Base-by-base conservation (phyloP, 768 basidiomycete species). In the Tulasnella sp. region DNA sequence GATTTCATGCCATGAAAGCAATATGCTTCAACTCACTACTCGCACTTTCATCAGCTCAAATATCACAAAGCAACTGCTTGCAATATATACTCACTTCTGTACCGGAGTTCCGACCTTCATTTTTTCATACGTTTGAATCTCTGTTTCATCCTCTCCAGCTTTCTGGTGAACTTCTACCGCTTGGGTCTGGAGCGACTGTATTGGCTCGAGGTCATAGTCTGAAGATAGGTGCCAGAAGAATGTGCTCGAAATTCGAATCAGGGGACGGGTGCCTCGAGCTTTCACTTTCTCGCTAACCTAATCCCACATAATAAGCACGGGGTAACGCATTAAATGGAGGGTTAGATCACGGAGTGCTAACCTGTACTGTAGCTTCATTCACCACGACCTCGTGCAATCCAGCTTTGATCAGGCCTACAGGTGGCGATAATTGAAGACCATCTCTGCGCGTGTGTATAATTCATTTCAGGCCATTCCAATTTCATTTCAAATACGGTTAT, bases 341-440 rank as follows among this genome's bases (percentile, higher is more conserved):
- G 22, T n/a, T 14, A 64, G 31, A 64, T 31, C n/a, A n/a, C 42
- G 42, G 29, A 5, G 0, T 14, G 58, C 58, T 17, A 12, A 64
- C 94, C 78, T 87, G 84, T 22, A 96, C 64, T 0, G 96, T 97
- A 22, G 86, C 88, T 29, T 89, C 88, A 75, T 93, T 97, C 52
- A 96, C 94, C 7, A 94, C 93, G 6, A 98, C 96, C 80, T 99
- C 96, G 80, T 99, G 96, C 81, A 88, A 97, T 4, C 96, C 96
- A 15, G 96, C 96, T 80, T 93, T 92, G 81, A 99, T 90, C 38
- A 96, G 84, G 0, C 96, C 84, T 0, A 64, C 31, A 64, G 29
- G 58, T 64, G 25, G 31, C 58, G 11, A 34, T 64, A 64, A 64
- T 64, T 64, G 58, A 64, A 49, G 49, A 36, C 22, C 25, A 71